Evolutionary conservation across 2,329 filamentous ascomycete species (phyloP).

Genomic region (Arthrobotrys sphaeroides): DNA sequence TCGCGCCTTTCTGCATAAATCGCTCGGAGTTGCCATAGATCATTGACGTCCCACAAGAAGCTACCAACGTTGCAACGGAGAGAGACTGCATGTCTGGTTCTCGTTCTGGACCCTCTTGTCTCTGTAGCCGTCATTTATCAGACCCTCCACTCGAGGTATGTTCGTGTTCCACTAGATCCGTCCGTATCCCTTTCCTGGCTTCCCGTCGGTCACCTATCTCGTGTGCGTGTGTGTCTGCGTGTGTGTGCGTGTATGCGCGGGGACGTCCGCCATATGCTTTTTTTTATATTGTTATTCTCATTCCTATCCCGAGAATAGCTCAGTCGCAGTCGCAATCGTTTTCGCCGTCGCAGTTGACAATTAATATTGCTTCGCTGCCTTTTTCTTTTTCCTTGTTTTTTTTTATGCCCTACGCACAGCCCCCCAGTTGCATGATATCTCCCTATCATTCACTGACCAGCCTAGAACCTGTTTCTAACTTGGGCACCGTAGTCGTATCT

Average conservation of each 20-base stretch:
- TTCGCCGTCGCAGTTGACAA: conserved; percentile 9
- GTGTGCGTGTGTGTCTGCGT: neutral
- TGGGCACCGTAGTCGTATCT: conserved; percentile 2
- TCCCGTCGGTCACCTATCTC: conserved; percentile 23
- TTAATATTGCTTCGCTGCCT: conserved; percentile 9
- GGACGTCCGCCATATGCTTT: neutral
- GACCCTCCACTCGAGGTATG: conserved; percentile 46
- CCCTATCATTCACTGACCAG: neutral
- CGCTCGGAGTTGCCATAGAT: conserved; percentile 33
- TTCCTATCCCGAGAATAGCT: neutral
- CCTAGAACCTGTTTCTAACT: neutral
- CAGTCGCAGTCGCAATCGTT: conserved; percentile 14
- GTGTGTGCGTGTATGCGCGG: conserved; percentile 6
- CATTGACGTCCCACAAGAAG: conserved; percentile 51
- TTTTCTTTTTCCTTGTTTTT: neutral
- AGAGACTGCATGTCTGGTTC: conserved; percentile 38
- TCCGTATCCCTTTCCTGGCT: conserved; percentile 42
- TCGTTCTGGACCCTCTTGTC: conserved; percentile 45
- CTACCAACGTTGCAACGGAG: conserved; percentile 33
- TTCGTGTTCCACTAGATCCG: conserved; percentile 52
- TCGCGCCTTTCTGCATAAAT: conserved; percentile 36
- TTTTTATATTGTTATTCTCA: neutral
- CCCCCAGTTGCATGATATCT: neutral
- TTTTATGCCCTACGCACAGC: neutral
- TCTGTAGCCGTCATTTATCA: conserved; percentile 11